Evolutionary conservation across 2,329 filamentous ascomycete genomes (phyloP), one percentile per base, ranked within the genome.

Genomic region (Ophiostoma piceae): DNA sequence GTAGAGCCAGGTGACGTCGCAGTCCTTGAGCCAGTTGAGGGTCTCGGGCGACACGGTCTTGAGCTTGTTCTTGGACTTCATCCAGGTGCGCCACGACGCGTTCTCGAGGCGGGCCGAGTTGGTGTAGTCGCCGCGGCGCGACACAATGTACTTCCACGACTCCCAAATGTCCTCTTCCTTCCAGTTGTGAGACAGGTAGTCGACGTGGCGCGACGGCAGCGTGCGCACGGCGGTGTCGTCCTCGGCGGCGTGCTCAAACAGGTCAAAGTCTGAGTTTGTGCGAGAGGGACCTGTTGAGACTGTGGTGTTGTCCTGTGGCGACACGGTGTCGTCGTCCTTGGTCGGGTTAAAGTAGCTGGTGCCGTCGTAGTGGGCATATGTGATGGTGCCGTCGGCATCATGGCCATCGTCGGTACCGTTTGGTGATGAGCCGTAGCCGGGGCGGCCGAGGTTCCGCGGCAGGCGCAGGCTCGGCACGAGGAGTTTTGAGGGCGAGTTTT

Each of bases 1-100:
- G 76, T 98, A 99, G 0, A 99, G 84, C 95, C 94, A 99, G 65
- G 94, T 97, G 41, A 97, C 93, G 79, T 99, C 94, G 78, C 91
- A 95, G 76, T 98, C 95, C 78, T 98, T 99, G 71, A 97, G 84
- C 94, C 95, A 99, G 80, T 98, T 97, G 70, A 99, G 83, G 1
- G 90, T 92, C 79, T 97, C 94, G 2, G 95, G 93, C 8, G 92
- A 93, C 29, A 98, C 88, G 0, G 94, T 98, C 77, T 88, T 90
- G 67, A 98, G 83, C 57, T 90, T 88, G 78, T 96, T 90, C 80
- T 96, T 96, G 67, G 91, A 85, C 80, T 98, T 98, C 77, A 92
- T 91, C 95, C 95, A 98, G 0, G 93, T 95, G 77, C 95, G 87
- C 95, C 95, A 99, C 0, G 93, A 97, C 2, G 95, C 95, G 79